A percentile compares a stretch with the other conserved stretches of the same genome.
These are phyloP conservation scores for Myriosclerotinia duriaeana DNA, from an alignment of 2,329 filamentous ascomycete genomes.

Conservation along the genomic window DNA sequence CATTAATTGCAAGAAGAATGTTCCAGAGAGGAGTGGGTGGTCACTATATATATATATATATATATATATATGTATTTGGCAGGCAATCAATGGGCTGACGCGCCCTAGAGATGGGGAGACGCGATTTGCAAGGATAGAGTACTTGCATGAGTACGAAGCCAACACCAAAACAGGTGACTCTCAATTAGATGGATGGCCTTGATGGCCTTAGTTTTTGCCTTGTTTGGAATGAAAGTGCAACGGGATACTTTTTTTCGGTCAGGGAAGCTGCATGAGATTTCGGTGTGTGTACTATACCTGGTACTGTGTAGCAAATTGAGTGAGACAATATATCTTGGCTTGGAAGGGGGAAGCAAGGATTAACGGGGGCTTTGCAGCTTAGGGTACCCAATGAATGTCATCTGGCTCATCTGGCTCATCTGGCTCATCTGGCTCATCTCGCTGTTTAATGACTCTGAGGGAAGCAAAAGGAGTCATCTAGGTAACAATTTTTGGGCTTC, in stretches of 20 bases:
- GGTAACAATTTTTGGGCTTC: constrained; percentile 10
- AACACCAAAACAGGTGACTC: constrained; percentile 21
- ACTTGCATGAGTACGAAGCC: constrained; percentile 9
- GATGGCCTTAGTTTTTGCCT: constrained; percentile 11
- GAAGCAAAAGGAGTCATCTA: constrained; percentile 12
- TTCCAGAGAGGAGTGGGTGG: constrained; percentile 11
- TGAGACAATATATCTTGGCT: constrained; percentile 11
- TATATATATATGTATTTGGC: constrained; percentile 14
- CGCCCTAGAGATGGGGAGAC: constrained; percentile 8
- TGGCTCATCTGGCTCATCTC: not conserved
- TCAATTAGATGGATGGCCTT: not conserved
- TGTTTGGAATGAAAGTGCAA: constrained; percentile 5
- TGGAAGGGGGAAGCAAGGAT: constrained; percentile 14
- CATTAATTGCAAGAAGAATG: constrained; percentile 13
- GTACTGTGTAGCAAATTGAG: not conserved
- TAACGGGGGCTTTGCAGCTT: not conserved
- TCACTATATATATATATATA: constrained; percentile 8
- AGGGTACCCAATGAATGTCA: not conserved
- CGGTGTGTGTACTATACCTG: not conserved
- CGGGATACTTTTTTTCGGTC: not conserved
- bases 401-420: constrained; percentile 1
- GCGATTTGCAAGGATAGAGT: constrained; percentile 13
- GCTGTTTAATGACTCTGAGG: not conserved
- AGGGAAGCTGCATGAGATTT: constrained; percentile 12
- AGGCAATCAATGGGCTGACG: constrained; percentile 20